A percentile compares a stretch with the other conserved stretches of the same genome.
These are phyloP conservation scores for Globisporangium uncinulatum DNA, from an alignment of 352 stramenopile species.

Conservation along the genomic window DNA sequence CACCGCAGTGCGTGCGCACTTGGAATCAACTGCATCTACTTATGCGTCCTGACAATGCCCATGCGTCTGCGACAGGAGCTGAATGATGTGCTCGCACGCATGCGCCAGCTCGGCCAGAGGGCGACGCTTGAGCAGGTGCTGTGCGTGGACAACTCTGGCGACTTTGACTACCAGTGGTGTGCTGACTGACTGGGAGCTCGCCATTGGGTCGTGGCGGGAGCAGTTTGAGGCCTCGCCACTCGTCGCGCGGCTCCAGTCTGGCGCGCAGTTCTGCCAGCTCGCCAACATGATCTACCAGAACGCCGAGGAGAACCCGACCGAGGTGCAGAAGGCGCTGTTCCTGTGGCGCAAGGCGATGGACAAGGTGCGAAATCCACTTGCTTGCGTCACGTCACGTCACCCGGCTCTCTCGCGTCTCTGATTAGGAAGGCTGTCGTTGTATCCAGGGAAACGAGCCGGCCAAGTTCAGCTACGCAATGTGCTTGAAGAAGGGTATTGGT, in stretches of 20 bases:
- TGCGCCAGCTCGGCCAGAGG: slow-evolving; percentile 48
- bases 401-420: no score
- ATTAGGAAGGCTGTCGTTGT: no score
- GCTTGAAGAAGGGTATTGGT: slow-evolving; percentile 77
- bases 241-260: slow-evolving; percentile 43
- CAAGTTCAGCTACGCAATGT: slow-evolving; percentile 84
- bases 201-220: not conserved
- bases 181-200: not conserved
- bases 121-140: slow-evolving; percentile 50
- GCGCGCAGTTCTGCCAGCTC: slow-evolving; percentile 60
- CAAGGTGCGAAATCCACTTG: slow-evolving; percentile 25
- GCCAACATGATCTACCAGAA: slow-evolving; percentile 87
- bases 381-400: not conserved
- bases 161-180: no score
- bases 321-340: slow-evolving; percentile 69
- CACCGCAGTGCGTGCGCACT: slow-evolving; percentile 20
- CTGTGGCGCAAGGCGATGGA: slow-evolving; percentile 83
- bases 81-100: slow-evolving; percentile 44
- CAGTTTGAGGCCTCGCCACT: slow-evolving; percentile 68
- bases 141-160: no score
- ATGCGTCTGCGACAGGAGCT: slow-evolving; percentile 29
- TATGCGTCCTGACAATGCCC: not conserved
- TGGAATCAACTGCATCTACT: no score
- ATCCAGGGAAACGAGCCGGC: slow-evolving; percentile 62
- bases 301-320: slow-evolving; percentile 38